Percentiles rank a stretch among this genome's conserved stretches.
These are phyloP conservation scores for Kwoniella sp. DNA, from an alignment of 768 basidiomycete species.

Conservation along the genomic window DNA sequence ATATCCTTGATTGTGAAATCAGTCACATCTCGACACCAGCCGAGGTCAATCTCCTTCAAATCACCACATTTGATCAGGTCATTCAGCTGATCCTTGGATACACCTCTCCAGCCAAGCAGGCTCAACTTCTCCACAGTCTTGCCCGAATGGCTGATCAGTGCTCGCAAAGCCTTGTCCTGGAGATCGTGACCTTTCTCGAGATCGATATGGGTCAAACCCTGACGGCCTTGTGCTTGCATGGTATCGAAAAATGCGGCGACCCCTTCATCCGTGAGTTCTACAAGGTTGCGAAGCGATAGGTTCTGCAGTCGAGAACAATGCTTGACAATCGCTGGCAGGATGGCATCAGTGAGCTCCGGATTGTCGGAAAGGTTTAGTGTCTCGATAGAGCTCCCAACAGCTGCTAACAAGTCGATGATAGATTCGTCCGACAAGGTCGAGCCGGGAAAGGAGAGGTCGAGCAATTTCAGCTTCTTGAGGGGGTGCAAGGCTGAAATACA, in stretches of 20 bases:
- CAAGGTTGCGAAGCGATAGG: constrained; percentile 64
- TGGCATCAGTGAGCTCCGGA: constrained; percentile 60
- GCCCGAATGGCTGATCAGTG: constrained; percentile 72
- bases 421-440: constrained; percentile 64
- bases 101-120: constrained; percentile 76
- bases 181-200: constrained; percentile 68
- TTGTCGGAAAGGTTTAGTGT: constrained; percentile 76
- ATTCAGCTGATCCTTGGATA: constrained; percentile 61
- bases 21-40: constrained; percentile 81
- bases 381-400: constrained; percentile 64
- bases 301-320: constrained; percentile 61
- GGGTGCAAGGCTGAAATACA: constrained; percentile 65
- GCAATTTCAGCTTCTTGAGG: constrained; percentile 61
- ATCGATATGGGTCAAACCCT: constrained; percentile 59
- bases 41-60: constrained; percentile 70
- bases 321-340: constrained; percentile 66
- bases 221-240: constrained; percentile 58
- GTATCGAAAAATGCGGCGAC: constrained; percentile 69
- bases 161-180: constrained; percentile 62
- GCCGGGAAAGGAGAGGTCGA: constrained; percentile 69
- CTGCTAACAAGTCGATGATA: constrained; percentile 63
- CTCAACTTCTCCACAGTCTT: constrained; percentile 64
- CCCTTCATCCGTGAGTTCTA: constrained; percentile 70
- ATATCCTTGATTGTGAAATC: constrained; percentile 78
- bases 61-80: constrained; percentile 55